Evolutionary conservation across 352 stramenopile genomes (phyloP).

Genomic region (Phytopythium litorale): DNA sequence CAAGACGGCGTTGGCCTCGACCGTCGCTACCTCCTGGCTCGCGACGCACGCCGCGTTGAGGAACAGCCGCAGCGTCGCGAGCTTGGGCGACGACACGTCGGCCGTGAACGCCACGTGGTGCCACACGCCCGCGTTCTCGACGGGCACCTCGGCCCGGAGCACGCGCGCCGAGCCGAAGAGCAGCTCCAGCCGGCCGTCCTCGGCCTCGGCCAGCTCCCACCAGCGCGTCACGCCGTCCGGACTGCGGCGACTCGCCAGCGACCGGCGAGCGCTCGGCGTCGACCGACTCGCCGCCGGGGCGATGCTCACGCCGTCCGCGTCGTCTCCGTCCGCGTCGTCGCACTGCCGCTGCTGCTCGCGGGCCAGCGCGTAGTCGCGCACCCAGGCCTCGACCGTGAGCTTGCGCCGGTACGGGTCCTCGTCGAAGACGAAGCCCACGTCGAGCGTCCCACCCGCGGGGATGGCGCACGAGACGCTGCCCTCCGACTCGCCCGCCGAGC

Average conservation of each 20-base stretch:
- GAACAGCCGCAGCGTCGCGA: constrained; percentile 53
- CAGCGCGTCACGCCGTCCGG: constrained; percentile 13
- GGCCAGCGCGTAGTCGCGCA: constrained; percentile 51
- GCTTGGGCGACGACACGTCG: constrained; percentile 47
- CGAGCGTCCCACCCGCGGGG: constrained; percentile 52
- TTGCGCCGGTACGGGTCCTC: constrained; percentile 80
- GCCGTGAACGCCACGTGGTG: constrained; percentile 70
- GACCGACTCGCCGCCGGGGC: constrained; percentile 10
- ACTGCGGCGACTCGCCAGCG: constrained; percentile 11
- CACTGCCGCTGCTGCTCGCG: constrained; percentile 24
- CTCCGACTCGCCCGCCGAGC: constrained; percentile 17
- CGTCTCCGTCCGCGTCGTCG: constrained; percentile 13
- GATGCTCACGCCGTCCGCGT: not conserved
- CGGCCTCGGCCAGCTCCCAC: constrained; percentile 47
- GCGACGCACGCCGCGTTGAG: constrained; percentile 54
- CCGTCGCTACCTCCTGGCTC: constrained; percentile 31
- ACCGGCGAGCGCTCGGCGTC: constrained; percentile 5
- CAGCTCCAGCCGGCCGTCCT: constrained; percentile 42
- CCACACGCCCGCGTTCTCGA: constrained; percentile 42
- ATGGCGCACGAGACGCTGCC: constrained; percentile 48
- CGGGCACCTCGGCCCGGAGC: constrained; percentile 35
- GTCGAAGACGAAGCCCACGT: constrained; percentile 67
- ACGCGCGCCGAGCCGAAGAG: constrained; percentile 29
- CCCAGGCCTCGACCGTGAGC: constrained; percentile 73
- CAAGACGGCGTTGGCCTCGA: constrained; percentile 26